These are phyloP conservation scores for Pezicula radicicola DNA, from an alignment of 2,329 filamentous ascomycete species.

Conservation along the genomic window DNA sequence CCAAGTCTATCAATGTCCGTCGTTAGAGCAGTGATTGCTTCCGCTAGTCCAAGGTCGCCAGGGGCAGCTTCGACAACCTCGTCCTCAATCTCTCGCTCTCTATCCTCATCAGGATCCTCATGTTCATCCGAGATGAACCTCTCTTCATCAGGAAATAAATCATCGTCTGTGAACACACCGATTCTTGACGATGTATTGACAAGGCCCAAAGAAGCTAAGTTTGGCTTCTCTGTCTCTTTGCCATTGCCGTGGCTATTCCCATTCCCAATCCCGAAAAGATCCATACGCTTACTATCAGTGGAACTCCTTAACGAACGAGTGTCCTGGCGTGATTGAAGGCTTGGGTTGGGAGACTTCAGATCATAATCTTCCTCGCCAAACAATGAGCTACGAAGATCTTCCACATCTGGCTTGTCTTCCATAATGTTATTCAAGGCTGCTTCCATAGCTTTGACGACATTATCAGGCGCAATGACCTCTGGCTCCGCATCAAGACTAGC, in stretches of 20 bases:
- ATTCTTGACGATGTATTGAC: constrained; percentile 84
- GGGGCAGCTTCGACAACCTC: constrained; percentile 92
- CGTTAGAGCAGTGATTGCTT: constrained; percentile 86
- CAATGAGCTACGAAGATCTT: constrained; percentile 63
- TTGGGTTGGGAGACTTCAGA: constrained; percentile 39
- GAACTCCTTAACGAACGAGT: constrained; percentile 61
- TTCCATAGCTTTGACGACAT: constrained; percentile 90
- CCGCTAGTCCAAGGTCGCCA: constrained; percentile 87
- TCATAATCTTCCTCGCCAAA: constrained; percentile 51
- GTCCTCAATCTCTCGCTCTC: constrained; percentile 65
- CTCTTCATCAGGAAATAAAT: constrained; percentile 87
- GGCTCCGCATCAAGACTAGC: constrained; percentile 75
- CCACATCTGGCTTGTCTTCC: constrained; percentile 69
- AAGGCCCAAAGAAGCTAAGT: constrained; percentile 84
- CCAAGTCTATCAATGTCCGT: constrained; percentile 86
- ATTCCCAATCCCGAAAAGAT: constrained; percentile 39
- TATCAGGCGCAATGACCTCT: constrained; percentile 61
- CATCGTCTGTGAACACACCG: constrained; percentile 90
- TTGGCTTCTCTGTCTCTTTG: constrained; percentile 66
- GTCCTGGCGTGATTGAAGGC: constrained; percentile 48
- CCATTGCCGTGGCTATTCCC: not conserved
- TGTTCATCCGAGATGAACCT: constrained; percentile 83
- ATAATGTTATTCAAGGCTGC: constrained; percentile 90
- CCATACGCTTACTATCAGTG: constrained; percentile 49
- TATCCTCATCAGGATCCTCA: constrained; percentile 61